Evolutionary conservation across 2,329 filamentous ascomycete species (phyloP).

Genomic region (Rhynchosporium agropyri): DNA sequence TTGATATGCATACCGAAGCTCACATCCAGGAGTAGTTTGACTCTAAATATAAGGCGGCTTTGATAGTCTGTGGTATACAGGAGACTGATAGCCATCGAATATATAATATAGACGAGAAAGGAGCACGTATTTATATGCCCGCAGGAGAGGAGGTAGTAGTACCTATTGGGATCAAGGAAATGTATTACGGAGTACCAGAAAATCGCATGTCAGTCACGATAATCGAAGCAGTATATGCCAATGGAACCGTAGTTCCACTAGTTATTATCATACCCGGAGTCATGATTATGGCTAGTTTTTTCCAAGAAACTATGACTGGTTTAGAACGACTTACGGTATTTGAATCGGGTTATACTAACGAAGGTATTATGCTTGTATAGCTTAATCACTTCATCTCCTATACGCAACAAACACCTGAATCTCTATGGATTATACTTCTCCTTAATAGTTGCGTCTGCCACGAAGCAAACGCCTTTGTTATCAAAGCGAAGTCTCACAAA

Average conservation of each 20-base stretch:
- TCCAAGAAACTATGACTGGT: neutral
- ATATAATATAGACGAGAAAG: neutral
- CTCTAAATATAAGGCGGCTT: no score
- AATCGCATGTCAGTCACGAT: neutral
- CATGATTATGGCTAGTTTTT: neutral
- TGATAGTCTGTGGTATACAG: no score
- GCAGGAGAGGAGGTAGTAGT: neutral
- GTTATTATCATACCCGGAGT: neutral
- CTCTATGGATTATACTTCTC: neutral
- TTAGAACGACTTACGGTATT: neutral
- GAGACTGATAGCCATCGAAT: neutral
- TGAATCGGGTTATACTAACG: neutral
- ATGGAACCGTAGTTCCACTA: neutral
- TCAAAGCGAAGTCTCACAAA: neutral
- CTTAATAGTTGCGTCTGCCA: neutral
- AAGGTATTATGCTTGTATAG: neutral
- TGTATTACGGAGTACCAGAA: neutral
- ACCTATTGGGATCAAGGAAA: neutral
- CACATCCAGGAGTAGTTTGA: no score
- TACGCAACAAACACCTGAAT: neutral
- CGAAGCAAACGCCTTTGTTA: neutral
- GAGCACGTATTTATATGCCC: neutral
- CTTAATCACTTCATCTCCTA: neutral
- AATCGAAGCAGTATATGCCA: neutral
- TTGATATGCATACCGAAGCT: no score